Evolutionary conservation across 805 yeast species (phyloP), one percentile per base, ranked within the genome.

Genomic region (Zygosaccharomyces kombuchaensis): DNA sequence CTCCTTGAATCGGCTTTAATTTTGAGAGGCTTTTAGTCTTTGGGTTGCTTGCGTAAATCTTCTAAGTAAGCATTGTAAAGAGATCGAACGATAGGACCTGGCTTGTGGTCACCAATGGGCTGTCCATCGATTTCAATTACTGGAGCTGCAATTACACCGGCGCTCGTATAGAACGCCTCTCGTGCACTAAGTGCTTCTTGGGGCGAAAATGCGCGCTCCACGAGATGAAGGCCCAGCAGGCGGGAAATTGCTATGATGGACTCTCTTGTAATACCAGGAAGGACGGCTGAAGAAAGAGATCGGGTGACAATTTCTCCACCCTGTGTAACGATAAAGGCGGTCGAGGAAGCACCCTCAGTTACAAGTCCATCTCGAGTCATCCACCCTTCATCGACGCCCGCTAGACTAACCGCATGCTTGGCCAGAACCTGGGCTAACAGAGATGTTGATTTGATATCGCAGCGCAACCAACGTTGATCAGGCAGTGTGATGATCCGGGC

Each of bases 31-130:
- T n/a, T 34, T 34, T 7, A 34, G 36, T 34, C 36, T 34, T n/a
- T 34, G 36, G 36, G 36, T 7, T 34, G 36, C 36, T 34, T 34
- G 19, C n/a, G 16, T 34, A 34, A 10, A 34, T 34, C 13, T 34
- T 34, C 36, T 7, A 34, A 3, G 36, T 34, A 34, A 6, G 36
- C 36, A 3, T 34, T 34, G 19, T 34, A 34, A 3, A 34, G 36
- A 34, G 36, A 34, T 34, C 6, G n/a, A 34, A 34, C 36, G 36
- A 34, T 34, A 7, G 36, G 36, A 13, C 36, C 36, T 34, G 36
- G 36, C 16, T 34, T 34, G 36, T n/a, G 36, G 21, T 34, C 36
- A 34, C 36, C 36, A 34, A 34, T 34, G 17, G 16, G 16, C 6
- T 34, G n/a, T 13, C 36, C 36, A n/a, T 34, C 36, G 6, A 34